These are phyloP conservation scores for Metschnikowia arizonensis DNA, from an alignment of 805 yeast genomes.

Conservation along the genomic window DNA sequence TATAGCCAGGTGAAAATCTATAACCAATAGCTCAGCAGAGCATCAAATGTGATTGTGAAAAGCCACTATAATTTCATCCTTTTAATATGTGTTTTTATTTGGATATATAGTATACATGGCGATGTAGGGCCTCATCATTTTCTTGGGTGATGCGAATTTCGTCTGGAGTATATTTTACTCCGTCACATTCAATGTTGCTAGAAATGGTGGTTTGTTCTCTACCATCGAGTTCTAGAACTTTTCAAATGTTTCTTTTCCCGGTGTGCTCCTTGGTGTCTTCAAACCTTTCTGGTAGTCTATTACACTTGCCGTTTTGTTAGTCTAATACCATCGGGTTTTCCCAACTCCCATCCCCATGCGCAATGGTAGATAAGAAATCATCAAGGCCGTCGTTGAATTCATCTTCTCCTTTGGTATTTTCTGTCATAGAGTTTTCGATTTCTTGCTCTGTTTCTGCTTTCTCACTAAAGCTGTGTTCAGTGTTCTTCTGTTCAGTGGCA, in stretches of 20 bases:
- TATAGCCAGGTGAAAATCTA: no score
- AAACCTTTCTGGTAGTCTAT: no score
- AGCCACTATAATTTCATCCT: no score
- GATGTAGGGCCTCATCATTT: neutral
- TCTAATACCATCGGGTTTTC: slow-evolving; percentile 39
- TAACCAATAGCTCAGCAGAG: no score
- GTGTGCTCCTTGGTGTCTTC: no score
- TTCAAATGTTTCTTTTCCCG: no score
- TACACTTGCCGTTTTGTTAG: slow-evolving; percentile 8
- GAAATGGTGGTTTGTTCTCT: neutral
- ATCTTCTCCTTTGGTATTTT: slow-evolving; percentile 4
- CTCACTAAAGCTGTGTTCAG: neutral
- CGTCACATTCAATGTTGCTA: neutral
- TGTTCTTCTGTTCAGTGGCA: no score
- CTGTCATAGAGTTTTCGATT: neutral
- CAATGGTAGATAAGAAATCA: slow-evolving; percentile 23
- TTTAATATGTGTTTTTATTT: neutral
- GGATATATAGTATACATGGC: neutral
- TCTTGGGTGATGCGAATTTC: neutral
- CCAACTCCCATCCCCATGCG: slow-evolving; percentile 34
- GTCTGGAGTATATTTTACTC: neutral
- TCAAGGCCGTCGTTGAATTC: slow-evolving; percentile 30
- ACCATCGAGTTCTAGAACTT: neutral
- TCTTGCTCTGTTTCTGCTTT: neutral
- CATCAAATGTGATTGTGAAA: no score